A percentile compares a stretch with the other conserved stretches of the same genome.
Evolutionary conservation across 352 stramenopile species (phyloP).

Genomic region (Globisporangium canariense): DNA sequence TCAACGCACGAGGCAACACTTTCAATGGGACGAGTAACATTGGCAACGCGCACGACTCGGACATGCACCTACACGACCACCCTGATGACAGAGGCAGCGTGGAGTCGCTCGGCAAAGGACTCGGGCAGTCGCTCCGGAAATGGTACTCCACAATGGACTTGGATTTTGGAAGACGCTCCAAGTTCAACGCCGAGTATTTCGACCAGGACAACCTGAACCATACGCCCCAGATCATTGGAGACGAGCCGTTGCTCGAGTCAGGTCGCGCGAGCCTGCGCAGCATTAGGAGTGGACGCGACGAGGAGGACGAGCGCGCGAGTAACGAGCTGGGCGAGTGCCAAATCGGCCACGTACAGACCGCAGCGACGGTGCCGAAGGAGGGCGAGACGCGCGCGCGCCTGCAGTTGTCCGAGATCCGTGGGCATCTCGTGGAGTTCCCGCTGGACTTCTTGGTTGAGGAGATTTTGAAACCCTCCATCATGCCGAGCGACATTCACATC

Average conservation of each 20-base stretch:
- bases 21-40: conserved; percentile 8
- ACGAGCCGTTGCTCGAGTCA: conserved; percentile 64
- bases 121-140: conserved; percentile 62
- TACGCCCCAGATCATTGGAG: conserved; percentile 20
- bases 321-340: conserved; percentile 71
- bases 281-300: conserved; percentile 32
- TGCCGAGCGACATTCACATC: conserved; percentile 84
- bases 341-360: conserved; percentile 81
- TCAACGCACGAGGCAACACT: conserved; percentile 8
- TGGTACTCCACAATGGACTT: conserved; percentile 74
- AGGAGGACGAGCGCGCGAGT: conserved; percentile 26
- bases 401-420: conserved; percentile 78
- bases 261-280: conserved; percentile 36
- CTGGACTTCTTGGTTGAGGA: conserved; percentile 83
- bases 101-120: conserved; percentile 49
- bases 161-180: conserved; percentile 70
- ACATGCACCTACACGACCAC: conserved; percentile 8
- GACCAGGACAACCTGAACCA: conserved; percentile 41
- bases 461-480: conserved; percentile 78
- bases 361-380: conserved; percentile 76
- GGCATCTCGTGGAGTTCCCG: conserved; percentile 84
- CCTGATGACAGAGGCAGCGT: conserved; percentile 27
- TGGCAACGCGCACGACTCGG: conserved; percentile 4
- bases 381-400: conserved; percentile 65
- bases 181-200: conserved; percentile 81